Conservation (phyloP, 257 asterid species). For the Przewalskia tangutica region DNA sequence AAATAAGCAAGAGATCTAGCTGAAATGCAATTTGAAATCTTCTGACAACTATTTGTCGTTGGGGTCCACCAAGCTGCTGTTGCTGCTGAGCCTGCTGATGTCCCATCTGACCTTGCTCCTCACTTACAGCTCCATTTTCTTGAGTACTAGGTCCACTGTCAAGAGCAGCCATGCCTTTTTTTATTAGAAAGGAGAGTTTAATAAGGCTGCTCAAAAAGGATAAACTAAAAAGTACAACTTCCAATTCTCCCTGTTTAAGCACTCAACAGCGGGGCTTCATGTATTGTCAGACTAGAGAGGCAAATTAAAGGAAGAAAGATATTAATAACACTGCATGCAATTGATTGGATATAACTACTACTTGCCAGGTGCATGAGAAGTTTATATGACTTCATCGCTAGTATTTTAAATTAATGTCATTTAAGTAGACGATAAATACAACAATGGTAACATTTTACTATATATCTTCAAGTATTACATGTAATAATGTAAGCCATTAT, state of each 20-base stretch:
- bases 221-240: not conserved
- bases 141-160: conserved; percentile 49
- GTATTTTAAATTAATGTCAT: not conserved
- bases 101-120: conserved; percentile 61
- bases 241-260: not conserved
- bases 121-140: conserved; percentile 41
- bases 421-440: not conserved
- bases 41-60: conserved; percentile 64
- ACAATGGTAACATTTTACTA: not conserved
- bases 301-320: not conserved
- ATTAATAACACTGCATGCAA: not conserved
- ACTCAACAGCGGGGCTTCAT: not conserved
- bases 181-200: not conserved
- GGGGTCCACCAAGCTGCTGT: conserved; percentile 60
- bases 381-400: not conserved
- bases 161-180: conserved; percentile 5
- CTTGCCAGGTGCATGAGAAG: not conserved
- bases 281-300: not conserved
- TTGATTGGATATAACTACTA: not conserved
- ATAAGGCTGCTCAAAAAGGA: not conserved
- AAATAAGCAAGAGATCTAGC: conserved; percentile 69
- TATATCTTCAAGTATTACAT: not conserved
- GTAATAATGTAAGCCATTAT: not conserved
- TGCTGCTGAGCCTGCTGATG: conserved; percentile 44
- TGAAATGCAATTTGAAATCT: conserved; percentile 88